phyloP scores from a whole-genome alignment of 371 early-diverging fungal genomes.

The Lichtheimia corymbifera region DNA sequence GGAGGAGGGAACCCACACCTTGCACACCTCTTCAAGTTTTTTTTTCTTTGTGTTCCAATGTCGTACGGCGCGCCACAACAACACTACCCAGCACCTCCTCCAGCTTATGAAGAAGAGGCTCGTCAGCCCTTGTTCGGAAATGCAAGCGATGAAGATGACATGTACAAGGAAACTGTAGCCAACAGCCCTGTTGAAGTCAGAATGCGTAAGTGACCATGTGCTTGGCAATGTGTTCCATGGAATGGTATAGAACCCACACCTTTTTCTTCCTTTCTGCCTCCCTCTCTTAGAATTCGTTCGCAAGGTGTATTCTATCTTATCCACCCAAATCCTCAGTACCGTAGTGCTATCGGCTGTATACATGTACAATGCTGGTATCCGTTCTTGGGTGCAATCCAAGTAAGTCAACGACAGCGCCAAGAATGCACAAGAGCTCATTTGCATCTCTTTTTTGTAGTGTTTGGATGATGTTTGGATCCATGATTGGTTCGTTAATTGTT shows the following conservation, averaged over 20 bases:
- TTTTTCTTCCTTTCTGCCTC: neutral
- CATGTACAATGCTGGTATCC: constrained; percentile 54
- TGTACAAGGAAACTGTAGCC: constrained; percentile 58
- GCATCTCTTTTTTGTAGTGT: neutral
- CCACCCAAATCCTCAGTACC: constrained; percentile 66
- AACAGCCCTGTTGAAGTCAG: constrained; percentile 61
- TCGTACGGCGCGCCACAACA: constrained; percentile 24
- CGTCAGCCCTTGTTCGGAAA: constrained; percentile 34
- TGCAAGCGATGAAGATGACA: constrained; percentile 42
- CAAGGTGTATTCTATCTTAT: constrained; percentile 82
- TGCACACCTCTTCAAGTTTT: neutral
- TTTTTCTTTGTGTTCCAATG: constrained; percentile 5
- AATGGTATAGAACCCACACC: neutral
- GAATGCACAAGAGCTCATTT: neutral
- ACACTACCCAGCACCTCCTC: constrained; percentile 48
- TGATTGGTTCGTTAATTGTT: constrained; percentile 47
- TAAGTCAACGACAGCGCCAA: constrained; percentile 20
- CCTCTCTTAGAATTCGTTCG: constrained; percentile 65
- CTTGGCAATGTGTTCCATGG: neutral
- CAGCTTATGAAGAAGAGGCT: constrained; percentile 43
- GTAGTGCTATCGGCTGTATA: constrained; percentile 55
- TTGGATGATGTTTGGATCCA: constrained; percentile 45
- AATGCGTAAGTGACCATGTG: constrained; percentile 34
- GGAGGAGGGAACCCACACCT: too few species aligned
- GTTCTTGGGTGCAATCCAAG: constrained; percentile 60